Evolutionary conservation across 129 eudicot species (phyloP).

Genomic region (Calendula officinalis): DNA sequence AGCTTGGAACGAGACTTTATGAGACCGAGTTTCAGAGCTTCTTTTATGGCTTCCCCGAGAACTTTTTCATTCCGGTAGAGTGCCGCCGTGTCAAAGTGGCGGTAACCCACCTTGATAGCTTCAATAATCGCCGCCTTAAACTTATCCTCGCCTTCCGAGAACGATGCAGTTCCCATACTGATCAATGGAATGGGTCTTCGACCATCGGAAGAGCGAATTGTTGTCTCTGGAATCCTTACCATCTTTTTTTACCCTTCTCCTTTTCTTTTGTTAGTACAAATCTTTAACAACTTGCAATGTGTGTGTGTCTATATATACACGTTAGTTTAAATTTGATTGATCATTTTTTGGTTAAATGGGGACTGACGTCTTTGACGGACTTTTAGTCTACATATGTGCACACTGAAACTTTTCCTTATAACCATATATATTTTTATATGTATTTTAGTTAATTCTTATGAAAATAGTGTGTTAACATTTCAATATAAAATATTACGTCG

Average conservation of each 20-base stretch:
- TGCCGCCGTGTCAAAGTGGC: conserved; percentile 35
- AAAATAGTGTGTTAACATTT: no score
- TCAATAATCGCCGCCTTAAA: conserved; percentile 41
- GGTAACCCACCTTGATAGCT: conserved; percentile 46
- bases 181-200: conserved; percentile 40
- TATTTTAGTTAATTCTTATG: no score
- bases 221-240: conserved; percentile 14
- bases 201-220: conserved; percentile 19
- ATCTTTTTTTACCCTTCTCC: neutral
- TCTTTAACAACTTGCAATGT: neutral
- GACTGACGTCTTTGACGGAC: no score
- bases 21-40: conserved; percentile 22
- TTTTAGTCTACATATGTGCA: no score
- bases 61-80: conserved; percentile 23
- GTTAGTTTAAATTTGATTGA: no score
- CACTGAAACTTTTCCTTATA: no score
- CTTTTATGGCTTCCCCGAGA: conserved; percentile 19
- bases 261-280: neutral
- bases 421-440: no score
- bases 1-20: conserved; percentile 25
- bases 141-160: conserved; percentile 3
- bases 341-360: no score
- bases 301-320: neutral
- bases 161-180: conserved; percentile 37
- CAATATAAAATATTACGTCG: no score